These are phyloP conservation scores for Yamadazyma siamensis DNA, from an alignment of 1,139 yeast species.

Conservation along the genomic window DNA sequence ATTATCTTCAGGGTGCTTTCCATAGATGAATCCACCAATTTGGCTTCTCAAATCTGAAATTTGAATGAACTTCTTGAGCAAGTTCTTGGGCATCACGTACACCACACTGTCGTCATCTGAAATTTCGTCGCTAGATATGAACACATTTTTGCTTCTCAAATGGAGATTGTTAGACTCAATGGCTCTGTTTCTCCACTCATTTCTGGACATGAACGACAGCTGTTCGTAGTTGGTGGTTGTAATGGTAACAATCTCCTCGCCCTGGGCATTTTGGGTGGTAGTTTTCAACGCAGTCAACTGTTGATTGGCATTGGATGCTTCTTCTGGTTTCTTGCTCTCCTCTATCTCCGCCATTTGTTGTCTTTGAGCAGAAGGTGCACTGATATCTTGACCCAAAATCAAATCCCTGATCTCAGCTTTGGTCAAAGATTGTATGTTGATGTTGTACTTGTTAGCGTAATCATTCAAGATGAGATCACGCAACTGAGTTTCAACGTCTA, in stretches of 20 bases:
- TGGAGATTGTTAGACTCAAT: constrained; percentile 73
- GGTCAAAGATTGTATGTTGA: constrained; percentile 82
- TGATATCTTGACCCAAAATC: constrained; percentile 89
- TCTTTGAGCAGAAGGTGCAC: constrained; percentile 83
- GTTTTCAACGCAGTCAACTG: constrained; percentile 78
- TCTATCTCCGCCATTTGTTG: constrained; percentile 79
- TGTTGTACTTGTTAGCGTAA: constrained; percentile 81
- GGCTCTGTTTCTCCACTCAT: constrained; percentile 91
- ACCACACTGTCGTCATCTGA: constrained; percentile 52
- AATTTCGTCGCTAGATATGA: constrained; percentile 55
- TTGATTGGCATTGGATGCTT: constrained; percentile 21
- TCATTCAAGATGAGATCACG: constrained; percentile 85
- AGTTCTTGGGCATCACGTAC: constrained; percentile 77
- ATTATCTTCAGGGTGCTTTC: constrained; percentile 70
- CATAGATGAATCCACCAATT: constrained; percentile 79
- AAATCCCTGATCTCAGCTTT: constrained; percentile 92
- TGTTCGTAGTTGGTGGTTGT: constrained; percentile 91
- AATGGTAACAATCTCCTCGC: constrained; percentile 92
- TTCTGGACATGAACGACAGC: constrained; percentile 73
- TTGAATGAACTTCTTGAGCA: constrained; percentile 73
- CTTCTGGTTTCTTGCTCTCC: constrained; percentile 26
- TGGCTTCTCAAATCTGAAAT: constrained; percentile 81
- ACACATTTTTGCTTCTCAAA: constrained; percentile 73
- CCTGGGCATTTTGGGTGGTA: constrained; percentile 86
- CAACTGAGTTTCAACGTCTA: constrained; percentile 78